A percentile compares a stretch with the other conserved stretches of the same genome.
Evolutionary conservation across 2,329 filamentous ascomycete species (phyloP).

Genomic region (Colletotrichum sp.): DNA sequence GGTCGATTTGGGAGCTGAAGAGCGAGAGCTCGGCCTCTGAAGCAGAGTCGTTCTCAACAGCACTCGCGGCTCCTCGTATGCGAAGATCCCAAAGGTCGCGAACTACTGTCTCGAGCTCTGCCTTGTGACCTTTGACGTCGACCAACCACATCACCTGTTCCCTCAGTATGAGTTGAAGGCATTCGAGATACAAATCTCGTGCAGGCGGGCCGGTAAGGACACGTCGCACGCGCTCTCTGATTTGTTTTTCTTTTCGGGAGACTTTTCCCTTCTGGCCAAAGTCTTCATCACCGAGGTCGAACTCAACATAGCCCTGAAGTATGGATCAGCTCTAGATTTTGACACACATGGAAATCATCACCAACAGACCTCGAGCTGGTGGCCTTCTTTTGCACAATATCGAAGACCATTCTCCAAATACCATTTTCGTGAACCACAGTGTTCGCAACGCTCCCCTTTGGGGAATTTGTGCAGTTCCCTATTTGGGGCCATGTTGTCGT

Average conservation of each 20-base stretch:
- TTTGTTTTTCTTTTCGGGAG: constrained; percentile 62
- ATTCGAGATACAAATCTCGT: constrained; percentile 80
- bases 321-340: background rate
- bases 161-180: constrained; percentile 82
- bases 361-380: constrained; percentile 71
- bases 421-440: constrained; percentile 75
- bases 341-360: background rate
- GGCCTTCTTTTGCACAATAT: constrained; percentile 77
- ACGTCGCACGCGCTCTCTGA: constrained; percentile 55
- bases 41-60: constrained; percentile 28
- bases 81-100: constrained; percentile 86
- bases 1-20: constrained; percentile 43
- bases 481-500: constrained; percentile 41
- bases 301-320: constrained; percentile 57
- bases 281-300: constrained; percentile 68
- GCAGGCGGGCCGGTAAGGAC: constrained; percentile 71
- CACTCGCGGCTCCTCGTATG: constrained; percentile 45
- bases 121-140: constrained; percentile 66
- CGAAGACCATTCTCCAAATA: constrained; percentile 77
- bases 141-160: constrained; percentile 81
- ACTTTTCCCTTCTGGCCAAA: constrained; percentile 65
- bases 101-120: constrained; percentile 79
- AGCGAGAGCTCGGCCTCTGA: constrained; percentile 34
- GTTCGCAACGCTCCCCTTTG: constrained; percentile 58
- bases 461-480: constrained; percentile 55